Evolutionary conservation across 2,329 filamentous ascomycete species (phyloP).

Genomic region (Colletotrichum musicola): DNA sequence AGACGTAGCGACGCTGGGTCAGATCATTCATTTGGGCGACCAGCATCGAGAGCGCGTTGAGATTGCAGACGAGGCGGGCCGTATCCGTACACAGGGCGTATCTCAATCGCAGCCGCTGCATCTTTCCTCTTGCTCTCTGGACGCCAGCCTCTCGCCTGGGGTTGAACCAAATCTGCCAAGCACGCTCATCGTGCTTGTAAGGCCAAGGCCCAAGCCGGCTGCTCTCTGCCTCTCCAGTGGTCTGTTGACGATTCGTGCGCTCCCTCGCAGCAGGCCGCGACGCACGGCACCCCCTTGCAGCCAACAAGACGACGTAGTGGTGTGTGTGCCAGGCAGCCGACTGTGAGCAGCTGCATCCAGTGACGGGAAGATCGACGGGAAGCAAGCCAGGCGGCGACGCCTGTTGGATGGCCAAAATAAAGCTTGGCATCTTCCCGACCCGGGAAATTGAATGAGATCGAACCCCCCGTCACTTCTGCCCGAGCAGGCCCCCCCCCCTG

Average conservation of each 20-base stretch:
- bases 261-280: constrained; percentile 2
- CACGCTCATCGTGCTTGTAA: not conserved
- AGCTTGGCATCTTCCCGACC: constrained; percentile 34
- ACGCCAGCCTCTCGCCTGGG: not conserved
- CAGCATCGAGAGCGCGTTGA: not conserved
- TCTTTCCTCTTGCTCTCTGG: no score
- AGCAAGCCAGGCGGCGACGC: constrained; percentile 37
- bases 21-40: constrained; percentile 18
- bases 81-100: not conserved
- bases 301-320: constrained; percentile 23
- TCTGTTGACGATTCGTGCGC: constrained; percentile 3
- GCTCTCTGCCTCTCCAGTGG: constrained; percentile 25
- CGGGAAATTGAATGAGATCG: constrained; percentile 32
- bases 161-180: constrained; percentile 12
- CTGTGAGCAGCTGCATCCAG: constrained; percentile 18
- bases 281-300: constrained; percentile 32
- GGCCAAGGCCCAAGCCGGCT: constrained; percentile 24
- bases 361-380: constrained; percentile 39
- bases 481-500: constrained; percentile 18
- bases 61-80: constrained; percentile 5
- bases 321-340: no score
- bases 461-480: constrained; percentile 31
- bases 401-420: constrained; percentile 33
- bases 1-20: constrained; percentile 17
- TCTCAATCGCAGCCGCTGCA: not conserved